Evolutionary conservation across 192 early-diverging fungal genomes (phyloP).

Genomic region (Coemansia sp.): DNA sequence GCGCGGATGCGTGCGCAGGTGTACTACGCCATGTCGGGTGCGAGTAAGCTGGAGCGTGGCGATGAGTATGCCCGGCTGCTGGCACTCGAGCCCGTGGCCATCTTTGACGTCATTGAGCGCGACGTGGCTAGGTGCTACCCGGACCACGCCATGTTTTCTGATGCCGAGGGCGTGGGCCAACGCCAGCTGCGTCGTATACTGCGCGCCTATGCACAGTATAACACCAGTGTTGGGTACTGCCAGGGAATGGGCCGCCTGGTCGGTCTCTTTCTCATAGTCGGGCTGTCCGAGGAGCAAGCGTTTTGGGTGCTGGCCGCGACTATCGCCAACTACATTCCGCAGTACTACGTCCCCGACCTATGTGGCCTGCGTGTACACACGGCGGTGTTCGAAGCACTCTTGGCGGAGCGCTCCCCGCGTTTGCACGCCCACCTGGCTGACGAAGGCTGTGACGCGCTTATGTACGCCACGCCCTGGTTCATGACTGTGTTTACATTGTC

Average conservation of each 20-base stretch:
- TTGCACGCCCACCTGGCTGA: constrained; percentile 68
- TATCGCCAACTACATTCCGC: constrained; percentile 70
- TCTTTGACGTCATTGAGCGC: constrained; percentile 89
- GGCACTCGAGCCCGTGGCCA: constrained; percentile 36
- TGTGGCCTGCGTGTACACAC: constrained; percentile 79
- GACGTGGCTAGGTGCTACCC: constrained; percentile 90
- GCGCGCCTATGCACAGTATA: constrained; percentile 85
- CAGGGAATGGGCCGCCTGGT: constrained; percentile 95
- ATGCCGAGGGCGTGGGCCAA: constrained; percentile 69
- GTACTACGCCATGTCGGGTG: constrained; percentile 46
- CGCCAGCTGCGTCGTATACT: constrained; percentile 75
- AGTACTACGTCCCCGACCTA: constrained; percentile 76
- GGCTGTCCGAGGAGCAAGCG: constrained; percentile 76
- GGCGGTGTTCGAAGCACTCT: constrained; percentile 72
- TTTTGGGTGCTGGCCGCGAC: constrained; percentile 87
- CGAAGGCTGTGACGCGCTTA: constrained; percentile 79
- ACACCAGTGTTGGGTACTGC: constrained; percentile 85
- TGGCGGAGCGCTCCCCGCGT: constrained; percentile 66
- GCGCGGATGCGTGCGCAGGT: constrained; percentile 28
- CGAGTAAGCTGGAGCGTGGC: constrained; percentile 7
- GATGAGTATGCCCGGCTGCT: constrained; percentile 39
- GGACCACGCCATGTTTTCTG: constrained; percentile 78
- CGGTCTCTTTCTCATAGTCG: constrained; percentile 86
- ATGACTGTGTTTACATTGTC: constrained; percentile 85
- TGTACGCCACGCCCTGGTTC: constrained; percentile 95